These are phyloP conservation scores for Penicillium sp. DNA, from an alignment of 2,329 filamentous ascomycete species.

Conservation along the genomic window DNA sequence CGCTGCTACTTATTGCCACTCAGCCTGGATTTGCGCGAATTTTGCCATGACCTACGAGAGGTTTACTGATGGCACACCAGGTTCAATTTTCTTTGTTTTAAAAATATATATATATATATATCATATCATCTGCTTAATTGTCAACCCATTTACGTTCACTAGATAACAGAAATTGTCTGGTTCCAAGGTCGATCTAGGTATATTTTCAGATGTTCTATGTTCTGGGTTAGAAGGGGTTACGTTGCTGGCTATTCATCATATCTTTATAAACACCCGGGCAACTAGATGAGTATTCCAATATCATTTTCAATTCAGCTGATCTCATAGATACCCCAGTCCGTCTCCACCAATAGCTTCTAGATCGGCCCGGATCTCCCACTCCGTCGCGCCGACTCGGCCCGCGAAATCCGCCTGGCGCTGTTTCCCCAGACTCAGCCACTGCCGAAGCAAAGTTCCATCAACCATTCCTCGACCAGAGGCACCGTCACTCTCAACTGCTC, in stretches of 20 bases:
- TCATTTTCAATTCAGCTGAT: background rate
- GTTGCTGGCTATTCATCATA: too few species aligned
- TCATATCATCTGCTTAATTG: background rate
- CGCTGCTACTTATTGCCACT: slow-evolving; percentile 17
- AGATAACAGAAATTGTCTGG: too few species aligned
- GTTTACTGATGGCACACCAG: background rate
- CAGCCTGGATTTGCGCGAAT: background rate
- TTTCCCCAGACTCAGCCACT: slow-evolving; percentile 75
- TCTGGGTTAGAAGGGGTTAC: too few species aligned
- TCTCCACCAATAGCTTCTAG: slow-evolving; percentile 65
- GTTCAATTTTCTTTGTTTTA: background rate
- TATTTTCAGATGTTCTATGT: too few species aligned
- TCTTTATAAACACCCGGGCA: too few species aligned
- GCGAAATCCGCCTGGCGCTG: slow-evolving; percentile 72
- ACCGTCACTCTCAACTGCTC: slow-evolving; percentile 56
- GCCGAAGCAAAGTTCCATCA: slow-evolving; percentile 72
- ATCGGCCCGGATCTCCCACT: slow-evolving; percentile 69
- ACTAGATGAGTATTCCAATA: too few species aligned
- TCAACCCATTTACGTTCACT: too few species aligned
- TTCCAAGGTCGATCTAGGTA: too few species aligned
- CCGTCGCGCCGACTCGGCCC: slow-evolving; percentile 67
- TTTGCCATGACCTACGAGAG: slow-evolving; percentile 2
- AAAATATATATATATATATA: background rate
- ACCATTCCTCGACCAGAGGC: slow-evolving; percentile 64
- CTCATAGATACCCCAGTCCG: slow-evolving; percentile 51